phyloP scores from a whole-genome alignment of 2,329 filamentous ascomycete species.

The Pseudopyrenochaeta lycopersici region DNA sequence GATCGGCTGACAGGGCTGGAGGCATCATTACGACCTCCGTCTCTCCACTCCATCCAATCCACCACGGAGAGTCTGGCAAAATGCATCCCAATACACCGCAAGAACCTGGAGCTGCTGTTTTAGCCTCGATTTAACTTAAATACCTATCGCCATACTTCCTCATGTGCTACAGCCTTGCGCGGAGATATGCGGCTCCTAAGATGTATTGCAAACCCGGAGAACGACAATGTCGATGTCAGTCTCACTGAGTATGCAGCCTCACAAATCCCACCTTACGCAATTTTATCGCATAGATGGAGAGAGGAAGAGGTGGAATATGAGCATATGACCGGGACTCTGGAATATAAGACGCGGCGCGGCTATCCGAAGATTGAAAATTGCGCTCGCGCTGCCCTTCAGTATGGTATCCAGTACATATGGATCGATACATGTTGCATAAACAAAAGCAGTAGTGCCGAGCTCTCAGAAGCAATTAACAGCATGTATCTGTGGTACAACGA shows the following conservation, averaged over 20 bases:
- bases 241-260: not conserved
- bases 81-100: not conserved
- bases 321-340: not conserved
- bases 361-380: not conserved
- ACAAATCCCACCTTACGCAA: constrained; percentile 7
- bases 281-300: constrained; percentile 1
- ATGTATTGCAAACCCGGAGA: not conserved
- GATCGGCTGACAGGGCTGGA: no score
- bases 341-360: not conserved
- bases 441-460: constrained; percentile 10
- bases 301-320: constrained; percentile 2
- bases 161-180: no score
- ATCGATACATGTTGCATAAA: constrained; percentile 15
- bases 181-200: not conserved
- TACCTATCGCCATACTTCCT: not conserved
- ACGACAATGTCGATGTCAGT: not conserved
- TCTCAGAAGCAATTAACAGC: constrained; percentile 19
- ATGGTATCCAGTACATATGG: constrained; percentile 5
- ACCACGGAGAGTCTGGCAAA: not conserved
- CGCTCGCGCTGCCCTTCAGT: not conserved
- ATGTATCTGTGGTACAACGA: constrained; percentile 13
- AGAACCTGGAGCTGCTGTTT: no score
- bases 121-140: not conserved
- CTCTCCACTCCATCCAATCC: not conserved
- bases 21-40: no score